A percentile compares a stretch with the other conserved stretches of the same genome.
Conservation (phyloP, 2,329 filamentous ascomycete genomes). For the Fusarium coicis region DNA sequence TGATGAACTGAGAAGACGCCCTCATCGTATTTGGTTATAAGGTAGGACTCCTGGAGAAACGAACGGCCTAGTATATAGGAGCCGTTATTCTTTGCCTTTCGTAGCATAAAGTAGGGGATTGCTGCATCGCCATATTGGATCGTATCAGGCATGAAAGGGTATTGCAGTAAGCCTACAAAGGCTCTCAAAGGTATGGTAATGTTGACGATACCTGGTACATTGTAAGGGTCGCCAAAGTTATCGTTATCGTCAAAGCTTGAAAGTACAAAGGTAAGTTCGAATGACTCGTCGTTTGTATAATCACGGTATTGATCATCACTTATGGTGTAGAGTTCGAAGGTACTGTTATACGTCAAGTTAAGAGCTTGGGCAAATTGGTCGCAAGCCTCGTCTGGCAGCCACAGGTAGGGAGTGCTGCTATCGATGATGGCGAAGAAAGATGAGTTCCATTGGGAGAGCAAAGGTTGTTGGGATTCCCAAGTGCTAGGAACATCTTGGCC, state of each 20-base stretch:
- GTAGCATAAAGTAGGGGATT: constrained; percentile 73
- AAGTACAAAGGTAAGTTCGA: constrained; percentile 68
- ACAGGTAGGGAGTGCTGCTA: constrained; percentile 72
- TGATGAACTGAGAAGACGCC: constrained; percentile 65
- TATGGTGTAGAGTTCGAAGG: constrained; percentile 72
- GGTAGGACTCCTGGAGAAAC: constrained; percentile 76
- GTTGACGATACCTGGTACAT: constrained; percentile 64
- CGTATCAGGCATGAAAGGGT: constrained; percentile 57
- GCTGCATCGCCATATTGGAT: constrained; percentile 58
- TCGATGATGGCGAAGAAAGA: constrained; percentile 68
- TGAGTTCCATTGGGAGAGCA: constrained; percentile 58
- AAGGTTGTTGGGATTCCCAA: constrained; percentile 53
- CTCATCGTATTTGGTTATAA: constrained; percentile 67
- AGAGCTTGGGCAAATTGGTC: constrained; percentile 72
- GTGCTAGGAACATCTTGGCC: constrained; percentile 44
- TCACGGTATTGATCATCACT: constrained; percentile 64
- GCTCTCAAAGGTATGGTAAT: constrained; percentile 64
- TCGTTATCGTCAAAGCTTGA: constrained; percentile 66
- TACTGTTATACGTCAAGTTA: constrained; percentile 72
- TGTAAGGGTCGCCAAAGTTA: constrained; percentile 61
- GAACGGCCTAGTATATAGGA: constrained; percentile 73
- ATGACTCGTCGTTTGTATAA: constrained; percentile 56
- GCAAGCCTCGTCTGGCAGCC: constrained; percentile 70
- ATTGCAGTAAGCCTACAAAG: constrained; percentile 61
- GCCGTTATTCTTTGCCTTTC: constrained; percentile 62